Evolutionary conservation across 1,139 yeast species (phyloP).

Genomic region (Williopsis jadinii): DNA sequence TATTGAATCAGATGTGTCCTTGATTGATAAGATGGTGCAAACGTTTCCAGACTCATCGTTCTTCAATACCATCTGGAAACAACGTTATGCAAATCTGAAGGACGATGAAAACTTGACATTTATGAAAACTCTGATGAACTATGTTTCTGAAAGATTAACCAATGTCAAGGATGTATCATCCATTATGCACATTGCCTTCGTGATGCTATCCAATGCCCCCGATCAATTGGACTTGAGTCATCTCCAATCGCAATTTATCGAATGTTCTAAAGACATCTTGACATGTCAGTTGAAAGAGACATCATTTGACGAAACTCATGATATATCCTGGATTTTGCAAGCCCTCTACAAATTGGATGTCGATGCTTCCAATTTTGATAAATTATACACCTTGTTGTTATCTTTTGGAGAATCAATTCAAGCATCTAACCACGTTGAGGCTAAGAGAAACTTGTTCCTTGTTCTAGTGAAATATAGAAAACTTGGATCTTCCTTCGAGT

Average conservation of each 20-base stretch:
- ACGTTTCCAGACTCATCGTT: conserved; percentile 19
- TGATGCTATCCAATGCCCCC: conserved; percentile 12
- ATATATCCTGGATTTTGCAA: conserved; percentile 17
- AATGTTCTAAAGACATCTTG: conserved; percentile 8
- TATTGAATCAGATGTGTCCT: conserved; percentile 37
- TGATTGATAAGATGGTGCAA: conserved; percentile 23
- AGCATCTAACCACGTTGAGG: conserved; percentile 2
- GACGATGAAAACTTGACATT: conserved; percentile 18
- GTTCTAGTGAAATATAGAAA: conserved; percentile 23
- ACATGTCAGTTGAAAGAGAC: conserved; percentile 1
- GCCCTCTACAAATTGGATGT: conserved; percentile 13
- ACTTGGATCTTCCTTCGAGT: conserved; percentile 12
- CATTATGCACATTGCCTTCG: conserved; percentile 20
- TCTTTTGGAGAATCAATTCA: conserved; percentile 11
- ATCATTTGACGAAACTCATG: background rate
- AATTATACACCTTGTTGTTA: conserved; percentile 6
- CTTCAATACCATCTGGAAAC: conserved; percentile 27
- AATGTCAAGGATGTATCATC: conserved; percentile 8
- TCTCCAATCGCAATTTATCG: conserved; percentile 7
- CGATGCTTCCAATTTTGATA: conserved; percentile 4
- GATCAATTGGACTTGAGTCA: conserved; percentile 1
- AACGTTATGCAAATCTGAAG: conserved; percentile 26
- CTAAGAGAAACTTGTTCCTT: conserved; percentile 26
- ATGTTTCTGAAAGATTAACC: conserved; percentile 7
- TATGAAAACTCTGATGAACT: conserved; percentile 14